Base-by-base conservation (phyloP, 768 basidiomycete genomes). In the Gloeophyllum trabeum region DNA sequence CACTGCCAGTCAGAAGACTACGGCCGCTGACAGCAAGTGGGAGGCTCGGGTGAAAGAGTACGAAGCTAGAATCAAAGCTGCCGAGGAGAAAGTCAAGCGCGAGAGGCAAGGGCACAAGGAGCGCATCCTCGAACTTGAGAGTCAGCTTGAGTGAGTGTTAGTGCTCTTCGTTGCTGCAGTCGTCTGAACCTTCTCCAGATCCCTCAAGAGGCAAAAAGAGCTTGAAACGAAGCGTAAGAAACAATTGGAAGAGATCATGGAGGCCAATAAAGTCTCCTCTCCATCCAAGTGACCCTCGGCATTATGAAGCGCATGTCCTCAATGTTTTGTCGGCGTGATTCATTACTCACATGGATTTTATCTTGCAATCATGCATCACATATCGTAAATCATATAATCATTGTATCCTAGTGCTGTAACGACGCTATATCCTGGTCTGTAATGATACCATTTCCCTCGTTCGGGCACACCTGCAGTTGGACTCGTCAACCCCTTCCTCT, bases 31-130 rank as follows among this genome's bases (percentile, higher is more conserved):
- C 50, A 66, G 64, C 41, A 94, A 93, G 60, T 98, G 93, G 91
- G 92, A 93, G 53, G 88, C 83, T 0, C 70, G 93, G n/a, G 87
- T 98, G 35, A 83, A 81, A 59, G 93, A 98, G 61, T 92, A 93
- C 52, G 90, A 96, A 62, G 57, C 75, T 12, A 64, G 86, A 14
- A 55, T 92, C 47, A 81, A 79, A 58, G 77, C 79, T 0, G 88
- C 88, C 0, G 89, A 91, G 53, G 93, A 98, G 67, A 81, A 79
- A 56, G 79, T 90, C 49, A 97, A 97, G 70, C 71, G 89, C 42
- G 92, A 94, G 66, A 69, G 87, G 46, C 93, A 97, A 53, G 96
- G 94, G 3, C 76, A 81, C 35, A 99, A 97, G 63, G 94, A 98
- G 61, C 64, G 87, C 18, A 65, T 84, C 1, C 51, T 59, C 7